These are phyloP conservation scores for Postia placenta DNA, from an alignment of 768 basidiomycete species.

Conservation along the genomic window DNA sequence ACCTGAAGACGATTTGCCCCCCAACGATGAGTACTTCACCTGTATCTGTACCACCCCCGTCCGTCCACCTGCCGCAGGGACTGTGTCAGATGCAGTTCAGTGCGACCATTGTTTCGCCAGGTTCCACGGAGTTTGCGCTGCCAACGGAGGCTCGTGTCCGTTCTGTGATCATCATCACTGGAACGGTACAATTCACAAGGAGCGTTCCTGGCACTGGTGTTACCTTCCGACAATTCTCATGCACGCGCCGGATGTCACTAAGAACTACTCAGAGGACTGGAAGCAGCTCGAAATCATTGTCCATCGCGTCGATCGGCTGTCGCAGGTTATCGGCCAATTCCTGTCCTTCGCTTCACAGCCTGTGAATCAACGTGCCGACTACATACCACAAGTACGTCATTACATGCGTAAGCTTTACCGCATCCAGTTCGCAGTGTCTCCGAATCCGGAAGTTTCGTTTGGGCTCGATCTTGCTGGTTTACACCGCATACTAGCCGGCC, in stretches of 20 bases:
- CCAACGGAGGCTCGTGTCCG: slow-evolving; percentile 85
- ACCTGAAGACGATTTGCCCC: slow-evolving; percentile 74
- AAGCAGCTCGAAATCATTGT: slow-evolving; percentile 76
- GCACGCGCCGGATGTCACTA: slow-evolving; percentile 73
- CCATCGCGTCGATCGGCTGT: slow-evolving; percentile 71
- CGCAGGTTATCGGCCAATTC: slow-evolving; percentile 73
- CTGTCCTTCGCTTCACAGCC: slow-evolving; percentile 63
- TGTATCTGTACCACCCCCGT: slow-evolving; percentile 79
- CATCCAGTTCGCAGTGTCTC: slow-evolving; percentile 85
- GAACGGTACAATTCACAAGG: slow-evolving; percentile 81
- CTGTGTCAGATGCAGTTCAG: slow-evolving; percentile 78
- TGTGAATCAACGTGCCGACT: slow-evolving; percentile 67
- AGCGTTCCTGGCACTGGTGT: slow-evolving; percentile 80
- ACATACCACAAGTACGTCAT: slow-evolving; percentile 79
- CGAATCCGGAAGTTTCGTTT: slow-evolving; percentile 74
- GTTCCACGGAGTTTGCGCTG: slow-evolving; percentile 81
- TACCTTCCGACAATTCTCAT: slow-evolving; percentile 66
- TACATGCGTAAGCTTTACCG: slow-evolving; percentile 89
- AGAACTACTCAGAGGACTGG: slow-evolving; percentile 75
- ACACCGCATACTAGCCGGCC: slow-evolving; percentile 73
- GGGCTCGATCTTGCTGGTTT: slow-evolving; percentile 79
- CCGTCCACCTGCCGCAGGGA: slow-evolving; percentile 70
- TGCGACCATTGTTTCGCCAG: slow-evolving; percentile 86
- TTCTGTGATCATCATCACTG: slow-evolving; percentile 91
- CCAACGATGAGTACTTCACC: slow-evolving; percentile 75